These are phyloP conservation scores for Cutaneotrichosporon sp. DNA, from an alignment of 1,284 basidiomycete species.

Conservation along the genomic window DNA sequence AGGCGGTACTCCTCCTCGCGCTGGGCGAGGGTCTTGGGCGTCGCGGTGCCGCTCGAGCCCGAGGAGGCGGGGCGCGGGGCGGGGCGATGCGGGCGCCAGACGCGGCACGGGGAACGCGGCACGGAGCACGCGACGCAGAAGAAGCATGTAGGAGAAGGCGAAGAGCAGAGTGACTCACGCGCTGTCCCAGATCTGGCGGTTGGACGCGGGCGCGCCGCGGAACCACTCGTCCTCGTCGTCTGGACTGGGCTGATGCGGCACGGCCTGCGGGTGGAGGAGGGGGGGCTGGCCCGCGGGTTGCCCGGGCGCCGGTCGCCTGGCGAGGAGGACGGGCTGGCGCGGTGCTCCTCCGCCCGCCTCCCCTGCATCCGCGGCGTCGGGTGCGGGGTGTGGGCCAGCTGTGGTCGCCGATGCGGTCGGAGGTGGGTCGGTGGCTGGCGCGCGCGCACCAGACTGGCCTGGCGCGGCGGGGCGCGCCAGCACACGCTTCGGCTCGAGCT, in stretches of 20 bases:
- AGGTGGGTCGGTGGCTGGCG: background rate
- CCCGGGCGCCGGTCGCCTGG: background rate
- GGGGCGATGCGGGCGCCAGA: too few species aligned
- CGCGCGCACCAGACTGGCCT: too few species aligned
- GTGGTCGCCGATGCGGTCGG: background rate
- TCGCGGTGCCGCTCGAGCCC: slow-evolving; percentile 18
- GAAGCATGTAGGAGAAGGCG: background rate
- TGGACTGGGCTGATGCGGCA: background rate
- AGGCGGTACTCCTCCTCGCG: slow-evolving; percentile 29
- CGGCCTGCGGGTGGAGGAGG: background rate
- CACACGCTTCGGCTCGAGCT: background rate
- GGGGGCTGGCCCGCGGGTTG: too few species aligned
- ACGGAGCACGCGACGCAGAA: background rate
- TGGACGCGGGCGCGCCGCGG: slow-evolving; percentile 13
- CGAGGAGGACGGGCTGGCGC: background rate
- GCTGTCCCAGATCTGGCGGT: slow-evolving; percentile 29
- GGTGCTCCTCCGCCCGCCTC: background rate
- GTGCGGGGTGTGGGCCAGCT: too few species aligned
- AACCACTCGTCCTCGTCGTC: slow-evolving; percentile 27
- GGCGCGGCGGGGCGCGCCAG: background rate
- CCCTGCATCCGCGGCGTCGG: too few species aligned
- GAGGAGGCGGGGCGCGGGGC: background rate
- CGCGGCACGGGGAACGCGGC: too few species aligned
- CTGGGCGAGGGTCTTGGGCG: slow-evolving; percentile 26
- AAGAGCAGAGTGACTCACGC: slow-evolving; percentile 23